Percentiles rank a stretch among this genome's conserved stretches.
Evolutionary conservation across 345 rosid genomes (phyloP).

Genomic region (Salix koriyanagi): DNA sequence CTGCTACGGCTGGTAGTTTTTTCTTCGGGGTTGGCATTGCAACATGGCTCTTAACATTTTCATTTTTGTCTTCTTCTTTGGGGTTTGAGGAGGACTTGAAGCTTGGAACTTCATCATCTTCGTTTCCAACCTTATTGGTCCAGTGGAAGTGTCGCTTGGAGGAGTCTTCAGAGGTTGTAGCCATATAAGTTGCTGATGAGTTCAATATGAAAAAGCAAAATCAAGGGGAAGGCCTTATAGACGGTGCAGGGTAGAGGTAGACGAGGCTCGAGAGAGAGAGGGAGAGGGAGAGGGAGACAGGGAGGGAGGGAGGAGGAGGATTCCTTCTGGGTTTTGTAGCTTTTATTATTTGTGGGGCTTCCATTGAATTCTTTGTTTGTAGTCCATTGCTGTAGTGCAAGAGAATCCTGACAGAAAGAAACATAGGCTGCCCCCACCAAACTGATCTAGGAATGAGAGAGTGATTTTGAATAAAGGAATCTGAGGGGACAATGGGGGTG

Average conservation of each 20-base stretch:
- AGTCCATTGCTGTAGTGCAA: not conserved
- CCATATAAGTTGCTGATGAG: conserved; percentile 11
- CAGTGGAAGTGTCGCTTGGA: conserved; percentile 77
- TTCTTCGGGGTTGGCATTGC: conserved; percentile 46
- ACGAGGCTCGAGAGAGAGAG: not conserved
- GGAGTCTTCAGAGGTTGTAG: conserved; percentile 45
- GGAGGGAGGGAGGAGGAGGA: no score
- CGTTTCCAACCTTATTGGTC: conserved; percentile 69
- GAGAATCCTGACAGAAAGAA: conserved; percentile 28
- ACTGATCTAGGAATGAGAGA: conserved; percentile 8
- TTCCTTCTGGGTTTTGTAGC: not conserved
- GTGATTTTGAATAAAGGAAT: conserved; percentile 8
- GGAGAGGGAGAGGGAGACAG: not conserved
- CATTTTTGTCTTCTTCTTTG: conserved; percentile 26
- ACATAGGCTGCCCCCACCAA: conserved; percentile 25
- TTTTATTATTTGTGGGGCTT: conserved; percentile 13
- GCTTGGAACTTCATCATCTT: conserved; percentile 45
- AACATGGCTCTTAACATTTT: conserved; percentile 2
- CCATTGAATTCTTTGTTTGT: conserved; percentile 3
- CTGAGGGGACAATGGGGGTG: conserved; percentile 13
- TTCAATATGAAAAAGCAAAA: conserved; percentile 6
- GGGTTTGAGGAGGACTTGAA: conserved; percentile 27
- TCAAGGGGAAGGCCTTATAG: conserved; percentile 15
- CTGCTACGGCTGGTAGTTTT: conserved; percentile 70
- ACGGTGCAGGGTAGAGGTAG: not conserved